These are phyloP conservation scores for Viola odorata DNA, from an alignment of 345 rosid genomes.

Conservation along the genomic window DNA sequence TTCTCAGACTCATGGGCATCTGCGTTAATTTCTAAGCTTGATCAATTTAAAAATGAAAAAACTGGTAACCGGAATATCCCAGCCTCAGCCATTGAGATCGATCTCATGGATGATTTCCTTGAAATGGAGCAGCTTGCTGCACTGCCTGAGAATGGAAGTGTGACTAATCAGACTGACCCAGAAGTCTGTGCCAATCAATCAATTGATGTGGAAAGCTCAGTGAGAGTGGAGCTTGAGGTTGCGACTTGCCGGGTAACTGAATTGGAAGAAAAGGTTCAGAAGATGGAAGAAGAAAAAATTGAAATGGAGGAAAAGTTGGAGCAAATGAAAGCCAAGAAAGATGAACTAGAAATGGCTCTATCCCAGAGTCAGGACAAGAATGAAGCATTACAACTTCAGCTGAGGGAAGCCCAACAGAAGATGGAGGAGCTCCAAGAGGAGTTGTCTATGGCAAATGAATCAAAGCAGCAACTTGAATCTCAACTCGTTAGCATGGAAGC, in stretches of 20 bases:
- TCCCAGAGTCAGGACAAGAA: constrained; percentile 34
- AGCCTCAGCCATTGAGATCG: constrained; percentile 41
- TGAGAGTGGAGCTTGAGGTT: constrained; percentile 46
- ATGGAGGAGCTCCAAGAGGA: constrained; percentile 47
- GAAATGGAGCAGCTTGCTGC: constrained; percentile 85
- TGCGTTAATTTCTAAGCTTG: constrained; percentile 28
- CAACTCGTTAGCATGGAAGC: constrained; percentile 47
- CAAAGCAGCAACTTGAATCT: constrained; percentile 48
- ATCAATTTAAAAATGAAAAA: constrained; percentile 37
- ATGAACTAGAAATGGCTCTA: constrained; percentile 55
- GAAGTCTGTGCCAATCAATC: constrained; percentile 28
- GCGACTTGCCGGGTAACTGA: constrained; percentile 31
- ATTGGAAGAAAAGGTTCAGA: constrained; percentile 28
- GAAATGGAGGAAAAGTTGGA: constrained; percentile 44
- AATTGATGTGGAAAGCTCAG: constrained; percentile 27
- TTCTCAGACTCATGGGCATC: constrained; percentile 34
- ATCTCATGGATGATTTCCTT: constrained; percentile 94
- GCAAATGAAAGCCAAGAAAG: constrained; percentile 32
- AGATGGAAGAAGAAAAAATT: constrained; percentile 15
- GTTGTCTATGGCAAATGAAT: constrained; percentile 38
- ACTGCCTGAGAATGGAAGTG: constrained; percentile 43
- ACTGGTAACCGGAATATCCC: constrained; percentile 22
- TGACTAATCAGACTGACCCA: constrained; percentile 27
- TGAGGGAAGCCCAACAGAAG: constrained; percentile 44
- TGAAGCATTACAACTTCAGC: constrained; percentile 27